Conservation (phyloP, 2,329 filamentous ascomycete species). For the Xylogone sp. region DNA sequence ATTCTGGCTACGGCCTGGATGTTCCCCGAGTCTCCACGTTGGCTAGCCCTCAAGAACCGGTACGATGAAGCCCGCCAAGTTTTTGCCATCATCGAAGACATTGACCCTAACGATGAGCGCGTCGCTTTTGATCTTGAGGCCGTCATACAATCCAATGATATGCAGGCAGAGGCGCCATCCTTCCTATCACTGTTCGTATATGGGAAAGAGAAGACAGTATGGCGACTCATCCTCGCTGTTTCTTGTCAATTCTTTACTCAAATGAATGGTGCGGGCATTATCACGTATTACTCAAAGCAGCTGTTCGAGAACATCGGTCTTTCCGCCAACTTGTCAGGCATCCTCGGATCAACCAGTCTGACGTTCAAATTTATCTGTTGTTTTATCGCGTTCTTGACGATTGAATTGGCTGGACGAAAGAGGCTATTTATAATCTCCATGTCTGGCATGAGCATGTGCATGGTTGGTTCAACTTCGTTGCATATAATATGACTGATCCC, state of each 20-base stretch:
- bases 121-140: background rate
- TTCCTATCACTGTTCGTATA: background rate
- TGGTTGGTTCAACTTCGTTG: constrained; percentile 44
- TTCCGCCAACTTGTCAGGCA: background rate
- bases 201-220: constrained; percentile 1
- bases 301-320: constrained; percentile 1
- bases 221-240: constrained; percentile 34
- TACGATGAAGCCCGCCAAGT: constrained; percentile 33
- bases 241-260: constrained; percentile 47
- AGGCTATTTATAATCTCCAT: constrained; percentile 40
- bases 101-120: constrained; percentile 37
- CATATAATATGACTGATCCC: no score
- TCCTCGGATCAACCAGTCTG: constrained; percentile 30
- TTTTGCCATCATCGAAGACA: constrained; percentile 21
- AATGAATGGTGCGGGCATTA: constrained; percentile 33
- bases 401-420: constrained; percentile 64
- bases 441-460: constrained; percentile 48
- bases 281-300: constrained; percentile 34
- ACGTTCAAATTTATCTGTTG: constrained; percentile 54
- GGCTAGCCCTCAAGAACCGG: constrained; percentile 32
- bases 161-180: background rate
- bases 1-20: constrained; percentile 20
- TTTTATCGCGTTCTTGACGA: constrained; percentile 45
- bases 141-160: background rate
- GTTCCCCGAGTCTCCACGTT: constrained; percentile 35